Conservation (phyloP, 2,329 filamentous ascomycete species). For the Claviceps sp. region DNA sequence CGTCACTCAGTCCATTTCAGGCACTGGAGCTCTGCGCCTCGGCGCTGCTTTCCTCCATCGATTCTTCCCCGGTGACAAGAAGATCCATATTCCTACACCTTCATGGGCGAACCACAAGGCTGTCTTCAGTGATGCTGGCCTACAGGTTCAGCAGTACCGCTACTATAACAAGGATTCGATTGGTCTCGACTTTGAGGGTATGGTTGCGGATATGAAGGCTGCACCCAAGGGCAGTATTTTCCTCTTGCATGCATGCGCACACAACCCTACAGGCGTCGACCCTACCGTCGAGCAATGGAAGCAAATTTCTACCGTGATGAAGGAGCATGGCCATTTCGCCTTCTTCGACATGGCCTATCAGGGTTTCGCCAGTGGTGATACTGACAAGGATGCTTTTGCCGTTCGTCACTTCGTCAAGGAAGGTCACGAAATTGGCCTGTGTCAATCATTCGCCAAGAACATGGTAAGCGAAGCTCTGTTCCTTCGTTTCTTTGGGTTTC, state of each 20-base stretch:
- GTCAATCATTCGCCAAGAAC: slow-evolving; percentile 98
- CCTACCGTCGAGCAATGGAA: slow-evolving; percentile 86
- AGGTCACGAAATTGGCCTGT: slow-evolving; percentile 77
- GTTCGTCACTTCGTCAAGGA: slow-evolving; percentile 86
- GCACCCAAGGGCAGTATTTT: slow-evolving; percentile 80
- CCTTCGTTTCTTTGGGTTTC: neutral
- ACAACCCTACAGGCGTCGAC: slow-evolving; percentile 96
- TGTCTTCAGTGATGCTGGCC: slow-evolving; percentile 85
- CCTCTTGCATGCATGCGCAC: slow-evolving; percentile 90
- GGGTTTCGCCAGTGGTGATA: slow-evolving; percentile 88
- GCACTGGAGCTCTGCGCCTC: slow-evolving; percentile 89
- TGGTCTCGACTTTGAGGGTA: slow-evolving; percentile 89
- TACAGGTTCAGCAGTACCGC: slow-evolving; percentile 87
- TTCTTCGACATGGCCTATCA: slow-evolving; percentile 99
- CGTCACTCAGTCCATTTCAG: slow-evolving; percentile 96
- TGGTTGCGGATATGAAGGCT: slow-evolving; percentile 79
- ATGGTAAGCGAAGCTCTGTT: slow-evolving; percentile 47
- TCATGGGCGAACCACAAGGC: slow-evolving; percentile 98
- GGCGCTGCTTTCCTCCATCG: slow-evolving; percentile 85
- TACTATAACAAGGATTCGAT: slow-evolving; percentile 99
- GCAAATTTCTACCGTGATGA: slow-evolving; percentile 76
- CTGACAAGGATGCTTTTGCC: slow-evolving; percentile 84
- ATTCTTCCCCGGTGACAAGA: slow-evolving; percentile 84
- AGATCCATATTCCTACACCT: slow-evolving; percentile 89
- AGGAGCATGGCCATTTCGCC: slow-evolving; percentile 75